These are phyloP conservation scores for Glonium stellatum DNA, from an alignment of 495 filamentous ascomycete genomes.

Conservation along the genomic window DNA sequence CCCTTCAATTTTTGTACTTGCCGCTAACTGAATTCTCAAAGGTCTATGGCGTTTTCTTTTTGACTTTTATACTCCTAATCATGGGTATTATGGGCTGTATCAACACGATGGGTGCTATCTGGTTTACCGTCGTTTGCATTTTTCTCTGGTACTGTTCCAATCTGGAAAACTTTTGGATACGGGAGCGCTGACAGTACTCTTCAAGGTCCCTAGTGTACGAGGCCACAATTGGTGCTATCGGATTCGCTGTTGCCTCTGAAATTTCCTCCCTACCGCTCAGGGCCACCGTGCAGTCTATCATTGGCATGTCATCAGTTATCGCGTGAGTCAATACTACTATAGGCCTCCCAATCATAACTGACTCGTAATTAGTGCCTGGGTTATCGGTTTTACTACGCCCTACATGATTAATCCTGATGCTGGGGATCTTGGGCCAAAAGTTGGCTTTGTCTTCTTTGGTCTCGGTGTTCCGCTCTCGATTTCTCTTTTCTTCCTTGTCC, in stretches of 20 bases:
- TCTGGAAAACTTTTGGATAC: neutral
- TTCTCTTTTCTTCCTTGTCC: constrained; percentile 1
- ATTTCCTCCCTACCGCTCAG: neutral
- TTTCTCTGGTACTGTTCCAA: neutral
- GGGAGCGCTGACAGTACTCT: neutral
- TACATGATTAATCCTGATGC: constrained; percentile 9
- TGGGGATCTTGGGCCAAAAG: constrained; percentile 4
- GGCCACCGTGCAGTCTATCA: neutral
- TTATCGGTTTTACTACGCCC: constrained; percentile 3
- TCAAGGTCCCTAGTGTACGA: constrained; percentile 2
- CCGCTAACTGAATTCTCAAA: neutral
- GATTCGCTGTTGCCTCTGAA: constrained; percentile 5
- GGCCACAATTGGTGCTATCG: constrained; percentile 1
- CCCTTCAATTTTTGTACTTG: neutral
- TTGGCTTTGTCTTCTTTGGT: constrained; percentile 4
- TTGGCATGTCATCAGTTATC: neutral
- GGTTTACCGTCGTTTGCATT: constrained; percentile 2
- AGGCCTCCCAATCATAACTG: neutral
- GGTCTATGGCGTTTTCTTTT: neutral
- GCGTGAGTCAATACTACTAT: neutral
- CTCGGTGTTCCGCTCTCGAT: constrained; percentile 4
- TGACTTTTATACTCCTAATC: neutral
- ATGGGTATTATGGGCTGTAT: constrained; percentile 8
- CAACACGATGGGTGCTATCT: neutral
- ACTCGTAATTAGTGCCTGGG: neutral